phyloP scores from a whole-genome alignment of 2,329 filamentous ascomycete genomes.

The Simplicillium aogashimaense region DNA sequence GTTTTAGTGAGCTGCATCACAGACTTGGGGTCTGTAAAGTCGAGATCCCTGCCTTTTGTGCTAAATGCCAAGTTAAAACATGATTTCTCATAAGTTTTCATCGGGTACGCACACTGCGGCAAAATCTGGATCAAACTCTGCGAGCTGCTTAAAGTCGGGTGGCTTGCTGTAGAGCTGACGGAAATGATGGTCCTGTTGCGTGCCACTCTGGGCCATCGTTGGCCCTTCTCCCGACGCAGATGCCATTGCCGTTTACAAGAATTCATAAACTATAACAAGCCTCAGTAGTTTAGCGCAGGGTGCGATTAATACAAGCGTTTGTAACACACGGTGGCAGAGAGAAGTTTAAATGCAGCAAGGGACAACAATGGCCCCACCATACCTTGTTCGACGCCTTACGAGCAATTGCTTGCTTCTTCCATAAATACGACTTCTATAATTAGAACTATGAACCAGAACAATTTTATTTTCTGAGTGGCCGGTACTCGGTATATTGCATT shows the following conservation, averaged over 20 bases:
- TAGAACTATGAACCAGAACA: no score
- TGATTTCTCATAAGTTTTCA: neutral
- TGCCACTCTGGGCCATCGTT: neutral
- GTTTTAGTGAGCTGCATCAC: conserved; percentile 70
- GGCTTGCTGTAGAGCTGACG: conserved; percentile 3
- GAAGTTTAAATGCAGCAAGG: neutral
- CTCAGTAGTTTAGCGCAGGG: no score
- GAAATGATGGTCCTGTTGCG: conserved; percentile 2
- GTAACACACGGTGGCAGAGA: no score
- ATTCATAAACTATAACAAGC: neutral
- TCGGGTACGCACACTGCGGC: conserved; percentile 26
- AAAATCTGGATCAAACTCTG: conserved; percentile 29
- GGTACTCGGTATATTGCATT: no score
- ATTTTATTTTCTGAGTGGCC: no score
- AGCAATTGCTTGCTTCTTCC: no score
- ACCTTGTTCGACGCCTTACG: no score
- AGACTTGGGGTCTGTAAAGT: conserved; percentile 71
- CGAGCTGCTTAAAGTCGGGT: conserved; percentile 27
- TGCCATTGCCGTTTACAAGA: neutral
- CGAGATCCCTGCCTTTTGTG: conserved; percentile 43
- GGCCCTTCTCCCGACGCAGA: neutral
- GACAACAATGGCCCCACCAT: no score
- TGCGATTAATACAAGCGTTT: no score
- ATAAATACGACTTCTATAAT: no score
- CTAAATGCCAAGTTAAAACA: conserved; percentile 11